phyloP scores from a whole-genome alignment of 345 rosid genomes.

The Eucalyptus tenuipes region DNA sequence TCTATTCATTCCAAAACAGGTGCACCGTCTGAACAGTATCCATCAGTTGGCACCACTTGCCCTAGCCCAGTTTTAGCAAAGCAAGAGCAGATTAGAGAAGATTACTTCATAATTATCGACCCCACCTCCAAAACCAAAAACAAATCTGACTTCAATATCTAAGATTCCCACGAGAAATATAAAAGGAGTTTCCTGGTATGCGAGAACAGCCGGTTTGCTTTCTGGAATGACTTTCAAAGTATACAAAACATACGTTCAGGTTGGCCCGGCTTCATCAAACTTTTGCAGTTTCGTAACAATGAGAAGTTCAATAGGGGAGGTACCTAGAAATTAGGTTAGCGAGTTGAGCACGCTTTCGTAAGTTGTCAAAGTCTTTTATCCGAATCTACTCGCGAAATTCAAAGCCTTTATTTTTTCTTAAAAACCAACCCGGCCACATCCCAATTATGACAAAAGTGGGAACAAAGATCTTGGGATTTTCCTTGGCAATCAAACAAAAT shows the following conservation, averaged over 20 bases:
- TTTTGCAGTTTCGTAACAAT: not conserved
- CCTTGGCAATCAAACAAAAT: constrained; percentile 30
- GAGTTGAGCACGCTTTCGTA: not conserved
- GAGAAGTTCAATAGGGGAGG: not conserved
- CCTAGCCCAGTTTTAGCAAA: not conserved
- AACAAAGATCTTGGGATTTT: constrained; percentile 19
- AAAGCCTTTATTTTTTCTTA: not conserved
- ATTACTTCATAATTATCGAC: not conserved
- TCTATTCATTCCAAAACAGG: not conserved
- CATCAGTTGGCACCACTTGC: not conserved
- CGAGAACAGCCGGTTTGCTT: not conserved
- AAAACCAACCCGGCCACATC: not conserved
- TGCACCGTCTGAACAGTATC: not conserved
- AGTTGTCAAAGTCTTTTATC: not conserved
- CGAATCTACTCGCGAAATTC: not conserved
- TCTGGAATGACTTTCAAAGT: not conserved
- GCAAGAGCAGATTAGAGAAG: not conserved
- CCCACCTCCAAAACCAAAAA: not conserved
- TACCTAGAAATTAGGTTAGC: not conserved
- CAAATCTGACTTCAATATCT: not conserved
- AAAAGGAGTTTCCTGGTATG: not conserved
- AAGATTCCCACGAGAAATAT: not conserved
- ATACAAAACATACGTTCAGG: not conserved
- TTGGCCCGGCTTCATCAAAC: not conserved
- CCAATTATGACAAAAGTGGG: constrained; percentile 1